phyloP scores from a whole-genome alignment of 495 filamentous ascomycete genomes.

The Xylaria sp. region DNA sequence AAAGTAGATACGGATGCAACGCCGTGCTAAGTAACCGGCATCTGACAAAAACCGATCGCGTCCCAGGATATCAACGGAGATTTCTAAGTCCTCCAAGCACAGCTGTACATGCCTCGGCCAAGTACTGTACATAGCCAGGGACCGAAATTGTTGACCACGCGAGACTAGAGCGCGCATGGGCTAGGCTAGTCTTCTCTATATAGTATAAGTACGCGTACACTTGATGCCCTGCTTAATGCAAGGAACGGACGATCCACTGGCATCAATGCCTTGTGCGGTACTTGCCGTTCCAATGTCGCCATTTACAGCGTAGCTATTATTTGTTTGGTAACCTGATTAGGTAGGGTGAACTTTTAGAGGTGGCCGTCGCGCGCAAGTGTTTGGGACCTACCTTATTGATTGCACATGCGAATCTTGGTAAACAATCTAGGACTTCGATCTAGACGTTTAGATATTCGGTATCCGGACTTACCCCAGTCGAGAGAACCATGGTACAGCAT shows the following conservation, averaged over 20 bases:
- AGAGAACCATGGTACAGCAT: conserved; percentile 11
- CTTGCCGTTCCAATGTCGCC: neutral
- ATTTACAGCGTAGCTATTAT: neutral
- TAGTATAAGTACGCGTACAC: neutral
- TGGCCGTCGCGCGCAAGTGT: neutral
- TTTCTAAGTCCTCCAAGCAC: neutral
- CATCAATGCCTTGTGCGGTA: neutral
- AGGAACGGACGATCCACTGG: neutral
- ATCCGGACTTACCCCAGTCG: conserved; percentile 12
- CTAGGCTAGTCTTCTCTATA: neutral
- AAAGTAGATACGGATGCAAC: conserved; percentile 7
- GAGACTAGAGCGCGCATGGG: neutral
- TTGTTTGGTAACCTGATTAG: neutral
- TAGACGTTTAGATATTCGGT: conserved; percentile 13
- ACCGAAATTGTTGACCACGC: neutral
- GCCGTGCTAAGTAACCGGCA: neutral
- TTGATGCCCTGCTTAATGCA: neutral
- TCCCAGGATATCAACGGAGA: neutral
- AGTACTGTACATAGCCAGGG: neutral
- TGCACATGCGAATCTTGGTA: conserved; percentile 4
- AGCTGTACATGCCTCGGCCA: neutral
- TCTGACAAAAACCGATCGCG: neutral
- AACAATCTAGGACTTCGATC: neutral
- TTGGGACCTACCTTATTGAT: neutral
- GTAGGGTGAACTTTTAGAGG: conserved; percentile 7